Evolutionary conservation across 1,284 basidiomycete species (phyloP).

Genomic region (Clitocybe nebularis): DNA sequence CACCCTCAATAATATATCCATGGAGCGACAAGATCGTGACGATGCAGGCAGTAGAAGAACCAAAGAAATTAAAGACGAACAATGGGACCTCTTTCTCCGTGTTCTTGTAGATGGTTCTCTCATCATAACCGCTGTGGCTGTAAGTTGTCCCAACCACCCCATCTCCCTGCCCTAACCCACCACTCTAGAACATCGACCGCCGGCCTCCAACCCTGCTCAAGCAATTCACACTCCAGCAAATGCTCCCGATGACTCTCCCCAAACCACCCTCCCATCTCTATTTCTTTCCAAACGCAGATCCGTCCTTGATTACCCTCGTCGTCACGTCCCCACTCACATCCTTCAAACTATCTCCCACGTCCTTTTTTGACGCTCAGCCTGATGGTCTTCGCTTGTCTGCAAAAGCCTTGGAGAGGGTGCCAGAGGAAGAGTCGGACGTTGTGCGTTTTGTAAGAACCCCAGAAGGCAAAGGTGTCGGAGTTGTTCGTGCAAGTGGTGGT

Average conservation of each 20-base stretch:
- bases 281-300: conserved; percentile 45
- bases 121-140: conserved; percentile 69
- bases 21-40: conserved; percentile 32
- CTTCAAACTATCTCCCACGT: conserved; percentile 48
- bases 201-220: conserved; percentile 82
- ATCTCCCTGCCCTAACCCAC: conserved; percentile 6
- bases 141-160: conserved; percentile 34
- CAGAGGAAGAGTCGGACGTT: conserved; percentile 49
- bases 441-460: conserved; percentile 67
- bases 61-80: conserved; percentile 60
- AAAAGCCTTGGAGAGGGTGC: conserved; percentile 33
- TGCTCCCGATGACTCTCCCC: conserved; percentile 45
- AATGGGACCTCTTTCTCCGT: conserved; percentile 77
- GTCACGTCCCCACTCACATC: conserved; percentile 58
- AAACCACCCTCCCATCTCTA: conserved; percentile 47
- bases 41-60: conserved; percentile 44
- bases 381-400: conserved; percentile 45
- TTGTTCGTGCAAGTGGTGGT: conserved; percentile 47
- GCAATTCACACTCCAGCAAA: conserved; percentile 69
- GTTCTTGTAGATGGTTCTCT: conserved; percentile 69
- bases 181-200: conserved; percentile 76
- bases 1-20: conserved; percentile 40
- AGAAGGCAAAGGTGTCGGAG: conserved; percentile 68
- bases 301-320: conserved; percentile 48
- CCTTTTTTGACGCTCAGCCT: conserved; percentile 57